These are phyloP conservation scores for Teratosphaeriaceae sp. DNA, from an alignment of 2,329 filamentous ascomycete species.

Conservation along the genomic window DNA sequence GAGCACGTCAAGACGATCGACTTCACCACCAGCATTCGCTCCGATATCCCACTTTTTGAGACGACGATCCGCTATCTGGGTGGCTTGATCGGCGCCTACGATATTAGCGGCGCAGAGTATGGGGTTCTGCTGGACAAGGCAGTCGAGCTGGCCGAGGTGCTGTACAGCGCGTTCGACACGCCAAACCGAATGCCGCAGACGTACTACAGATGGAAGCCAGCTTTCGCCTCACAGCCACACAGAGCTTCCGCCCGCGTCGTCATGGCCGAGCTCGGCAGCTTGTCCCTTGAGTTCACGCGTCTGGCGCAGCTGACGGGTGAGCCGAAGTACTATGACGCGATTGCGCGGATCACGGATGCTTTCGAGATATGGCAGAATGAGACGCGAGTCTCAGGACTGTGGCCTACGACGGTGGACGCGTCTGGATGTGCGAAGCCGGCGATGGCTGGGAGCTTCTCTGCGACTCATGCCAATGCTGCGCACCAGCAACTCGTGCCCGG, in stretches of 20 bases:
- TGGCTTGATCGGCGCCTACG: slow-evolving; percentile 77
- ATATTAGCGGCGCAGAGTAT: slow-evolving; percentile 65
- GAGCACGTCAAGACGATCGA: slow-evolving; percentile 66
- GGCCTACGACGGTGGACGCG: slow-evolving; percentile 70
- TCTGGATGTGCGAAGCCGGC: slow-evolving; percentile 62
- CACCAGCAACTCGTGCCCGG: slow-evolving; percentile 16
- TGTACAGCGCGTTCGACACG: slow-evolving; percentile 82
- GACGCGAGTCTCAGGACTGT: slow-evolving; percentile 70
- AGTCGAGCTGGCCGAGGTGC: slow-evolving; percentile 68
- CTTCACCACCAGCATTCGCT: slow-evolving; percentile 64
- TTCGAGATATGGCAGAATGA: slow-evolving; percentile 67
- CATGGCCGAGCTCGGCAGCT: slow-evolving; percentile 65
- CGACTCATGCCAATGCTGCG: too few relatives aligned
- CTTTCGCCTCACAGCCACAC: slow-evolving; percentile 56
- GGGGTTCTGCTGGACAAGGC: slow-evolving; percentile 68
- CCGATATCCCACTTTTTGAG: slow-evolving; percentile 83
- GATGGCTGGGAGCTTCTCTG: background rate
- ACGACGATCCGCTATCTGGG: slow-evolving; percentile 88
- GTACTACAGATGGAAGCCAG: slow-evolving; percentile 71
- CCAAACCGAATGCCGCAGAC: slow-evolving; percentile 87
- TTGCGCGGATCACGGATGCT: slow-evolving; percentile 77
- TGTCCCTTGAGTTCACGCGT: slow-evolving; percentile 84
- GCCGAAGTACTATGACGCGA: slow-evolving; percentile 80
- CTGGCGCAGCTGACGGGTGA: slow-evolving; percentile 78
- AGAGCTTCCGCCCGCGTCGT: slow-evolving; percentile 52